A percentile compares a stretch with the other conserved stretches of the same genome.
phyloP scores from a whole-genome alignment of 495 filamentous ascomycete species.

The Cercophora samala region DNA sequence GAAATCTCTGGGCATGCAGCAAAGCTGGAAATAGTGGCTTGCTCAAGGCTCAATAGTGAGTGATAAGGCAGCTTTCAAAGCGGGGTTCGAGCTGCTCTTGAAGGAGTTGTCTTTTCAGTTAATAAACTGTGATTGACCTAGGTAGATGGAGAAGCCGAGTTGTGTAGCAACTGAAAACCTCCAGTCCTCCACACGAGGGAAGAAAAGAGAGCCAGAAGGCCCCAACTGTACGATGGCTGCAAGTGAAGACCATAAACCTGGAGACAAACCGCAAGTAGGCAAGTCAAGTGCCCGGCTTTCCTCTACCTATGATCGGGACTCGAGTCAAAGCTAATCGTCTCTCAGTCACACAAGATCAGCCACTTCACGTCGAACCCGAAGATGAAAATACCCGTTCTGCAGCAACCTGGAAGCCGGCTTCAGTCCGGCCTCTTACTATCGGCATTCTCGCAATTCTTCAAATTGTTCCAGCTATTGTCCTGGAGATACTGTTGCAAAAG shows the following conservation, averaged over 20 bases:
- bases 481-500: background rate
- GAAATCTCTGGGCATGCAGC: background rate
- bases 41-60: background rate
- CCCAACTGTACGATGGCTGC: background rate
- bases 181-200: background rate
- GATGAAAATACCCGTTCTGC: background rate
- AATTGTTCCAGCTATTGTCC: background rate
- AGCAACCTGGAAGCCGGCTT: background rate
- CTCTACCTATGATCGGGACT: background rate
- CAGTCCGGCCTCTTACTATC: background rate
- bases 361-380: background rate
- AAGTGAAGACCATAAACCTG: background rate
- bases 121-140: too few species aligned
- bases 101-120: background rate
- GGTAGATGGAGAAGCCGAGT: too few species aligned
- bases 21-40: background rate
- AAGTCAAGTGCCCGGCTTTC: background rate
- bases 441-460: background rate
- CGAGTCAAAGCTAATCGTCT: background rate
- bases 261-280: background rate
- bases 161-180: too few species aligned
- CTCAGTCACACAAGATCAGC: background rate
- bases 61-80: background rate
- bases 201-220: too few species aligned
- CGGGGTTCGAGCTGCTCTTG: background rate